Base-by-base conservation (phyloP, 176 grass and related monocot genomes). In the Oryza meyeriana region DNA sequence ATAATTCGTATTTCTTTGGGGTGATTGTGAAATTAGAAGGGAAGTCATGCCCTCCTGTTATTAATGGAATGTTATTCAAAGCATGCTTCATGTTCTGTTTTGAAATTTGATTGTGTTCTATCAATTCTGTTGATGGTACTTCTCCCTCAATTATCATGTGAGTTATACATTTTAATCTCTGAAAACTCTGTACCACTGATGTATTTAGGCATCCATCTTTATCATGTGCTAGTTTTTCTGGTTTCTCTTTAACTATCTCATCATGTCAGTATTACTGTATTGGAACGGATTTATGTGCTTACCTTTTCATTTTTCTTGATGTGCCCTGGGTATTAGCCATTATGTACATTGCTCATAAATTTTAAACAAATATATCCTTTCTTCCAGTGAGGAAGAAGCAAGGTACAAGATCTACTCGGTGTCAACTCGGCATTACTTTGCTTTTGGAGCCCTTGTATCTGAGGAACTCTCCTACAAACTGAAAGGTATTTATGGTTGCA, bases 361-460 rank as follows among this genome's bases (percentile, higher is more conserved):
- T 33, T 1, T 77, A 39, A 48, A 77, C 16, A 70, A 16, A 39
- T 26, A 24, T 14, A 1, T 71, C 24, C 71, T 59, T 33, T 88
- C 2, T 77, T 90, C 9, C 74, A 97, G 94, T 73, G 92, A 94
- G 27, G 83, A 97, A 28, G 90, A 97, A 85, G 94, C 92, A 66
- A 94, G 84, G 61, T 79, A 67, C 66, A 92, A 94, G 77, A 94
- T 97, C 33, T 97, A 97, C 73, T 97, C 94, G 10, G 94, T 97
- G 26, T 97, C 94, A 48, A 97, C 94, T 68, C 74, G 79, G 52
- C 88, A 97, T 67, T 97, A 97, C 82, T 97, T 97, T 52, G 95
- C 90, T 45, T 98, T 98, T 86, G 95, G 95, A 12, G 90, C 89
- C 27, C 79, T 89, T 64, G 90, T 98, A 27, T 91, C 95, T 39